Evolutionary conservation across 192 early-diverging fungal genomes (phyloP).

Genomic region (Entomortierella chlamydospora): DNA sequence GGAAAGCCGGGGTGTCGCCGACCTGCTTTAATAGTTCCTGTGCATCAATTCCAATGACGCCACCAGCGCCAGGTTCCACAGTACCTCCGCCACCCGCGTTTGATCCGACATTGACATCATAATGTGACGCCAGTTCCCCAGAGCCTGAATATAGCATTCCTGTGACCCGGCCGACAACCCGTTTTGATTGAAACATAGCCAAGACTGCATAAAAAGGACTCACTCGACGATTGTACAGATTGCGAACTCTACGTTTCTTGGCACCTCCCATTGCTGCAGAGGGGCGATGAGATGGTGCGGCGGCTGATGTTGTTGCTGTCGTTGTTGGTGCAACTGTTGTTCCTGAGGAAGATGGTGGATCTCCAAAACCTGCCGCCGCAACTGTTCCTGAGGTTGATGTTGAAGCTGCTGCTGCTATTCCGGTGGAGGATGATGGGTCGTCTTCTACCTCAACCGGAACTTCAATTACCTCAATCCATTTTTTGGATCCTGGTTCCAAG

Average conservation of each 20-base stretch:
- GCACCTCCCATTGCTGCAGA: constrained; percentile 9
- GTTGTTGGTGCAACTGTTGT: not conserved
- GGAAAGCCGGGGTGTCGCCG: not conserved
- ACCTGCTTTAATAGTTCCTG: constrained; percentile 6
- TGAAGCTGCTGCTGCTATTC: not conserved
- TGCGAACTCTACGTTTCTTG: constrained; percentile 32
- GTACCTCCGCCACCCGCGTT: not conserved
- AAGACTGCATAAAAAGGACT: constrained; percentile 47
- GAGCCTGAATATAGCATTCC: constrained; percentile 25
- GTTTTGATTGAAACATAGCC: constrained; percentile 33
- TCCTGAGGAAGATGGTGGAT: not conserved
- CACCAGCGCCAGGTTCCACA: not conserved
- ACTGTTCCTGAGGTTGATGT: not conserved
- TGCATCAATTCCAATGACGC: not conserved
- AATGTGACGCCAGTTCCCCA: constrained; percentile 13
- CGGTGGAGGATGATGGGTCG: not conserved
- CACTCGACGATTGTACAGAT: constrained; percentile 44
- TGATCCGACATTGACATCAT: not conserved
- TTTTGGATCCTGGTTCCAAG: constrained; percentile 24
- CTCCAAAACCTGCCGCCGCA: not conserved
- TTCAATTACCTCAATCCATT: constrained; percentile 33
- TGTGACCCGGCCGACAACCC: constrained; percentile 9
- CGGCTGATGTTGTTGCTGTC: not conserved
- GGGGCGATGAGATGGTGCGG: not conserved
- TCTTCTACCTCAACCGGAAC: not conserved